These are phyloP conservation scores for Microbotryum intermedium DNA, from an alignment of 1,284 basidiomycete species.

Conservation along the genomic window DNA sequence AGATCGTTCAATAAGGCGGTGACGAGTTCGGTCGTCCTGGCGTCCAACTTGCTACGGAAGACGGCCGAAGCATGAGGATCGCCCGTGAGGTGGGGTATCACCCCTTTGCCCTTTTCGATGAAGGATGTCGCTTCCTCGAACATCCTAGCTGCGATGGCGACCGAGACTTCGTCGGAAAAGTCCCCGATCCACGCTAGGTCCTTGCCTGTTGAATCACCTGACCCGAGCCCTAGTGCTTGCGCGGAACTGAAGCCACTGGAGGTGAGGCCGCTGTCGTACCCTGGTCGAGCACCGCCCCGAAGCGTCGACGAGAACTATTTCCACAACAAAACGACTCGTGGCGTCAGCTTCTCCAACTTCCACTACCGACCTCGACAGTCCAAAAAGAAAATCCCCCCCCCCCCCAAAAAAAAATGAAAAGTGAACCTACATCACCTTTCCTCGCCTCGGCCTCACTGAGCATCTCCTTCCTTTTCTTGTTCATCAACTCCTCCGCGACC, in stretches of 20 bases:
- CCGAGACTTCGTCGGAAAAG: conserved; percentile 82
- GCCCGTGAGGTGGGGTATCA: conserved; percentile 25
- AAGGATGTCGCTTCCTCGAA: conserved; percentile 78
- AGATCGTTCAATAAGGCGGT: conserved; percentile 65
- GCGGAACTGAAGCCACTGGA: conserved; percentile 27
- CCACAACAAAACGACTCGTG: background rate
- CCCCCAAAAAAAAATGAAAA: background rate
- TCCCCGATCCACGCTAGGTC: conserved; percentile 79
- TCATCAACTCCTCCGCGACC: conserved; percentile 80
- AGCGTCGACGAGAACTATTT: background rate
- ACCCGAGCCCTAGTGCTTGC: conserved; percentile 23
- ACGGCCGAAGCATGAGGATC: conserved; percentile 42
- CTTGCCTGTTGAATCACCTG: conserved; percentile 48
- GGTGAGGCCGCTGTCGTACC: conserved; percentile 20
- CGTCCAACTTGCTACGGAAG: conserved; percentile 51
- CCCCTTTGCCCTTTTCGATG: conserved; percentile 54
- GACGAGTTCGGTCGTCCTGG: conserved; percentile 62
- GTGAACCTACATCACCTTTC: conserved; percentile 25
- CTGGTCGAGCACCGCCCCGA: conserved; percentile 10
- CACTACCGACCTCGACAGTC: no score
- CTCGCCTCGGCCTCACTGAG: conserved; percentile 32
- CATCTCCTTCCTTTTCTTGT: conserved; percentile 79
- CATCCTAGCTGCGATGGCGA: conserved; percentile 78
- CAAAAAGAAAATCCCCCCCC: no score
- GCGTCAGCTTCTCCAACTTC: no score